Evolutionary conservation across 805 yeast genomes (phyloP), one percentile per base, ranked within the genome.

Genomic region (Candida germanica): DNA sequence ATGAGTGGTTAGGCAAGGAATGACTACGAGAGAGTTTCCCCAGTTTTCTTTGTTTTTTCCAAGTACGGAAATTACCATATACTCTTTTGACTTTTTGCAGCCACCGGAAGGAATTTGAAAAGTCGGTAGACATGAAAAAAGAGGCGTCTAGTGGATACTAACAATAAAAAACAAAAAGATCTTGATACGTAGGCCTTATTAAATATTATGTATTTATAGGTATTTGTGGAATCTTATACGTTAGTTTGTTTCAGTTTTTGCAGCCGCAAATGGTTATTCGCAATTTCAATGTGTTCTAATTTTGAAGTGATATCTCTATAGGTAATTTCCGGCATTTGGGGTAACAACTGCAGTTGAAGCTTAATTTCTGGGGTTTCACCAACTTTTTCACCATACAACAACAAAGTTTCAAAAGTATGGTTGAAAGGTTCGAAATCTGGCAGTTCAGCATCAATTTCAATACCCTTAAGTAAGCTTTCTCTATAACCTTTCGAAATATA

Each of bases 381-480:
- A 13, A 21, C 12, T 10, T 22, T n/a, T 19, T 44, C 42, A 23
- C 33, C 38, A 22, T 34, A 44, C 9, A 44, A 29, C 12, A 58
- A 39, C n/a, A 59, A 33, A 0, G 54, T 42, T 27, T 58, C 55
- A 47, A 69, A 73, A 16, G 50, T 47, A 2, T 40, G 41, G 5
- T 50, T 31, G 11, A 63, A 37, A 43, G 55, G 32, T 29, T 48
- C 17, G 38, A 56, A 33, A 3, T 26, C 42, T 38, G 26, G 38
- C 39, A 29, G 29, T 20, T 42, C 39, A 1, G 42, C 26, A 25
- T 59, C 51, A 16, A 63, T 31, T 26, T 56, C 62, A 26, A 51
- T 26, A 1, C 69, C 70, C 25, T 35, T 41, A n/a, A 61, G 46
- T 29, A 46, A 46, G 5, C 52, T 50, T 17, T 28, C 25, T 26